These are phyloP conservation scores for Penicillium sp. DNA, from an alignment of 2,329 filamentous ascomycete species.

Conservation along the genomic window DNA sequence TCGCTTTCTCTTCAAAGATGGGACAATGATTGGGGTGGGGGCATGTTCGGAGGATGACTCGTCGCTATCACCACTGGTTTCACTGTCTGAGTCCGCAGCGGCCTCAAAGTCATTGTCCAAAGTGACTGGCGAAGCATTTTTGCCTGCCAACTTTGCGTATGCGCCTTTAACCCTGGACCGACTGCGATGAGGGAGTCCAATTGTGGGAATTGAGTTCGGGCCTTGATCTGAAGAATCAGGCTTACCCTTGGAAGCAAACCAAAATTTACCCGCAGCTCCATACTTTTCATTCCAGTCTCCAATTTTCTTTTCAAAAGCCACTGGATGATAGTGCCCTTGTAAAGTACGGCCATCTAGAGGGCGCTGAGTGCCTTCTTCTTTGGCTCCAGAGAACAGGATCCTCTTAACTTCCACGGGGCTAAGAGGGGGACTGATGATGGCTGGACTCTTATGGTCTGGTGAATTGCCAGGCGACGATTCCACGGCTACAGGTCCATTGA, in stretches of 20 bases:
- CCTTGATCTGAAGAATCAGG: conserved; percentile 3
- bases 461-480: conserved; percentile 12
- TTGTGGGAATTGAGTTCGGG: conserved; percentile 36
- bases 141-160: not conserved
- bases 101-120: conserved; percentile 15
- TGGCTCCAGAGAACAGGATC: conserved; percentile 42
- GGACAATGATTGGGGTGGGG: conserved; percentile 18
- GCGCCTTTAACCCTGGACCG: conserved; percentile 5
- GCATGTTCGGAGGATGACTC: conserved; percentile 23
- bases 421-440: conserved; percentile 41
- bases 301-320: conserved; percentile 53
- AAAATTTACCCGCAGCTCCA: conserved; percentile 48
- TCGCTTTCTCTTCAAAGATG: conserved; percentile 37
- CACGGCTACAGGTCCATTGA: conserved; percentile 4
- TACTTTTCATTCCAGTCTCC: conserved; percentile 56
- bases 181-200: conserved; percentile 36
- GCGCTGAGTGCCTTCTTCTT: not conserved
- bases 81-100: conserved; percentile 28
- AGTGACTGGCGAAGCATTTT: conserved; percentile 6
- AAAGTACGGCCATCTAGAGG: conserved; percentile 22
- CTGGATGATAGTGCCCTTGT: conserved; percentile 52
- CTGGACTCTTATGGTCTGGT: conserved; percentile 23
- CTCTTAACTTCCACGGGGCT: conserved; percentile 45
- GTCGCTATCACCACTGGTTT: conserved; percentile 29
- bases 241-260: conserved; percentile 28